phyloP scores from a whole-genome alignment of 352 stramenopile genomes.

The Phytophthora lateralis region DNA sequence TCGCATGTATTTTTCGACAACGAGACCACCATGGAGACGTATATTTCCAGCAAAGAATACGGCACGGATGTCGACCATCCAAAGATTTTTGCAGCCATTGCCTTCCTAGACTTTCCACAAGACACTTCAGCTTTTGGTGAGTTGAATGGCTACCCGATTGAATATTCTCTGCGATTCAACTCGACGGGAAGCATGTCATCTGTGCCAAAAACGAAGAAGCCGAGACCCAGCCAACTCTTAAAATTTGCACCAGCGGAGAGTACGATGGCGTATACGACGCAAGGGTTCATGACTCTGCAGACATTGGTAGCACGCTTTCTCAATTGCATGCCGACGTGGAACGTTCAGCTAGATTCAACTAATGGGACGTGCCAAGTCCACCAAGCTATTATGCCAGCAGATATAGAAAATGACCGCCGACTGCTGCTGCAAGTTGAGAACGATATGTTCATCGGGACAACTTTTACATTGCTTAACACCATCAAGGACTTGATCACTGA shows the following conservation, averaged over 20 bases:
- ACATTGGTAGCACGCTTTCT: slow-evolving; percentile 68
- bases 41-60: slow-evolving; percentile 58
- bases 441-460: slow-evolving; percentile 58
- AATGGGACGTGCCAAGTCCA: slow-evolving; percentile 53
- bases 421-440: slow-evolving; percentile 54
- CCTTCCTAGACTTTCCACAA: slow-evolving; percentile 61
- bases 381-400: slow-evolving; percentile 35
- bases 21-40: slow-evolving; percentile 55
- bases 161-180: slow-evolving; percentile 75
- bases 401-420: slow-evolving; percentile 35
- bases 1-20: slow-evolving; percentile 67
- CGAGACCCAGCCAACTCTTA: slow-evolving; percentile 14
- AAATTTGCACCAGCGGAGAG: slow-evolving; percentile 21
- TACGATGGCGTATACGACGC: slow-evolving; percentile 55
- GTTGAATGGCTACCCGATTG: slow-evolving; percentile 40
- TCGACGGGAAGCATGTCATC: slow-evolving; percentile 50
- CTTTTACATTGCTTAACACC: slow-evolving; percentile 36
- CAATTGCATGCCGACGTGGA: slow-evolving; percentile 69
- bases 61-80: slow-evolving; percentile 48
- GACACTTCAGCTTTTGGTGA: slow-evolving; percentile 41
- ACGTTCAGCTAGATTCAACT: slow-evolving; percentile 31
- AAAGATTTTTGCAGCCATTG: slow-evolving; percentile 73
- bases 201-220: slow-evolving; percentile 53
- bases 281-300: slow-evolving; percentile 78
- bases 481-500: slow-evolving; percentile 22